phyloP scores from a whole-genome alignment of 768 basidiomycete genomes.

The Krasilnikovozyma curviuscula region DNA sequence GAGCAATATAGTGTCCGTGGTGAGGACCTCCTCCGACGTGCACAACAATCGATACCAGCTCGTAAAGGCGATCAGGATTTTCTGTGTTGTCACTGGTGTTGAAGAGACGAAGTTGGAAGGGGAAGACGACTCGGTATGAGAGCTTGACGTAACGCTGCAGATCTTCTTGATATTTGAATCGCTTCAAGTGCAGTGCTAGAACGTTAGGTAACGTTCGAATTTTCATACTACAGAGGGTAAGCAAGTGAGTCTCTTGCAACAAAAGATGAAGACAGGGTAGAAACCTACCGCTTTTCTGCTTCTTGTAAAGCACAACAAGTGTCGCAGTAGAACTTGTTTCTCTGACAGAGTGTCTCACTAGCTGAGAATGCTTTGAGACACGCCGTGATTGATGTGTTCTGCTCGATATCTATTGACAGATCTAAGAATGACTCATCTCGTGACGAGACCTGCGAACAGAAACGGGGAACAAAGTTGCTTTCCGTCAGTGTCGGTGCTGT shows the following conservation, averaged over 20 bases:
- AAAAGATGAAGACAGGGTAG: background rate
- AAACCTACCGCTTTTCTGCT: slow-evolving; percentile 80
- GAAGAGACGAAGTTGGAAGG: slow-evolving; percentile 80
- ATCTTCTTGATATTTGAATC: slow-evolving; percentile 97
- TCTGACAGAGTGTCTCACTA: slow-evolving; percentile 93
- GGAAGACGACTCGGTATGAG: slow-evolving; percentile 89
- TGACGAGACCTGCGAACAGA: slow-evolving; percentile 50
- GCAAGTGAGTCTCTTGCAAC: background rate
- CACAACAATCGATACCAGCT: slow-evolving; percentile 92
- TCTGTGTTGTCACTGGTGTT: slow-evolving; percentile 88
- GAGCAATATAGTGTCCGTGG: slow-evolving; percentile 93
- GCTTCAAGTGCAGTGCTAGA: slow-evolving; percentile 84
- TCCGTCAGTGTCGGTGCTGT: background rate
- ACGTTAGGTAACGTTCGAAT: slow-evolving; percentile 91
- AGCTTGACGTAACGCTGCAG: slow-evolving; percentile 80
- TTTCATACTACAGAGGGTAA: slow-evolving; percentile 62
- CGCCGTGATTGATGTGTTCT: slow-evolving; percentile 88
- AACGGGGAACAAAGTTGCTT: background rate
- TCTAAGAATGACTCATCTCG: slow-evolving; percentile 94
- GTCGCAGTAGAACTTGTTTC: slow-evolving; percentile 97
- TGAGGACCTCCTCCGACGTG: slow-evolving; percentile 97
- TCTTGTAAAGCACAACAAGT: slow-evolving; percentile 91
- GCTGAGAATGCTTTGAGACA: slow-evolving; percentile 93
- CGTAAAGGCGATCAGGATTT: slow-evolving; percentile 79
- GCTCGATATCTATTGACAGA: slow-evolving; percentile 97